Evolutionary conservation across 495 filamentous ascomycete species (phyloP), one percentile per base, ranked within the genome.

Genomic region (Thozetella sp.): DNA sequence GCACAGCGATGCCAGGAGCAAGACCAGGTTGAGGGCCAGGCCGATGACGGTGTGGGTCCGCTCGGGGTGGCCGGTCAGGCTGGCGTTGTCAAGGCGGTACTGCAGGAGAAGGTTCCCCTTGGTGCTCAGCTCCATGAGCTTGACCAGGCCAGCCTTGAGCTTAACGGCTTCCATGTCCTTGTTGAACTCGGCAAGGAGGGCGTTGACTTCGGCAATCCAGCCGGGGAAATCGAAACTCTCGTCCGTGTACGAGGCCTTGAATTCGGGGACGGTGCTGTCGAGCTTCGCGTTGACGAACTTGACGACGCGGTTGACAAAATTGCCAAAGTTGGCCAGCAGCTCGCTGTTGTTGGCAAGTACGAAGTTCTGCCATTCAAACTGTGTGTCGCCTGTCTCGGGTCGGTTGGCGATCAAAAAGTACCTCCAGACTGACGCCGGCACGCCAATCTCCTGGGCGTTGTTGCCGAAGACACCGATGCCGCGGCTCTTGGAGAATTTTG

Each of bases 401-500:
- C 94, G 88, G 70, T 90, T 90, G 58, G 90, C 88, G 20, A 98
- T 80, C 48, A 98, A 84, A 79, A 93, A 98, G 74, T 96, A 97
- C 40, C 94, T 83, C 93, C 93, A 97, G 25, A 98, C 91, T 55
- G 93, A 90, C 3, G 92, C 76, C 9, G 88, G 80, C 26, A 99
- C 80, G n/a, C 93, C 93, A 3, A 93, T 97, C 45, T 96, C 88
- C 72, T 89, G 89, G 19, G 92, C 95, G 68, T 87, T 90, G 69
- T 90, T 90, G 23, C 93, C 93, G 71, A 97, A 97, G 2, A 97
- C 94, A 66, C 93, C 93, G 15, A 97, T 82, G 30, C 88, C 88
- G 58, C 92, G 82, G 50, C 92, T 96, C 73, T 97, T 97, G 67
- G 90, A 94, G 80, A 99, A 99, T 68, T 99, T 99, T 51, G 92